Conservation (phyloP, 2,329 filamentous ascomycete species). For the Aspergillus uvarum region DNA sequence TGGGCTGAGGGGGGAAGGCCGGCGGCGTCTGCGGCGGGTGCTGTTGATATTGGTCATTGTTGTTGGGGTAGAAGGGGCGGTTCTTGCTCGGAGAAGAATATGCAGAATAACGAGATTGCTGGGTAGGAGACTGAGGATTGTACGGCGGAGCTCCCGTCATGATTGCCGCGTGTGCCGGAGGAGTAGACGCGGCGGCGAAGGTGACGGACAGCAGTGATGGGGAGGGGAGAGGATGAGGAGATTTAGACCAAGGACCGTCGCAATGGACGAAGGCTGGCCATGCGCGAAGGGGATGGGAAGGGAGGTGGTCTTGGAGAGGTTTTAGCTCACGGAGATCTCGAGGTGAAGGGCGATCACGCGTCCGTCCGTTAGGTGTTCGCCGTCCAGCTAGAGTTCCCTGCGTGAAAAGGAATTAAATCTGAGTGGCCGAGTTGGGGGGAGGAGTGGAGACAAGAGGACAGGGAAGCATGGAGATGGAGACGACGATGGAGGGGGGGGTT, state of each 20-base stretch:
- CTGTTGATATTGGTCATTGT: slow-evolving; percentile 44
- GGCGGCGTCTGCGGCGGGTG: slow-evolving; percentile 46
- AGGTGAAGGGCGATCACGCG: slow-evolving; percentile 20
- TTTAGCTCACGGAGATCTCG: slow-evolving; percentile 10
- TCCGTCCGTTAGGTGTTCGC: slow-evolving; percentile 14
- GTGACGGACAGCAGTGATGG: slow-evolving; percentile 2
- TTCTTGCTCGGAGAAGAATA: slow-evolving; percentile 47
- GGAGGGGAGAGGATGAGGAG: neutral
- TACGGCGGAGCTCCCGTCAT: slow-evolving; percentile 48
- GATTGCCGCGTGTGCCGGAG: slow-evolving; percentile 34
- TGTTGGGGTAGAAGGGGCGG: slow-evolving; percentile 40
- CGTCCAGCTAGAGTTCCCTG: slow-evolving; percentile 13
- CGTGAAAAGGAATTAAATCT: slow-evolving; percentile 13
- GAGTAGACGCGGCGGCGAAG: slow-evolving; percentile 26
- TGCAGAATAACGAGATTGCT: slow-evolving; percentile 42
- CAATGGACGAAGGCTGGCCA: slow-evolving; percentile 15
- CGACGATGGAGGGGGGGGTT: slow-evolving; percentile 8
- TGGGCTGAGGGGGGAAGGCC: slow-evolving; percentile 36
- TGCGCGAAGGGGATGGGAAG: slow-evolving; percentile 14
- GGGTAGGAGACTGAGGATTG: slow-evolving; percentile 47
- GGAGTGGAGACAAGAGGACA: slow-evolving; percentile 6
- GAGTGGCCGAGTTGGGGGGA: slow-evolving; percentile 8
- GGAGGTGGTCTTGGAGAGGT: slow-evolving; percentile 6
- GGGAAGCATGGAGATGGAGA: slow-evolving; percentile 13
- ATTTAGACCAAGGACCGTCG: slow-evolving; percentile 13